Base-by-base conservation (phyloP, 257 asterid species). In the Paulownia fortunei region DNA sequence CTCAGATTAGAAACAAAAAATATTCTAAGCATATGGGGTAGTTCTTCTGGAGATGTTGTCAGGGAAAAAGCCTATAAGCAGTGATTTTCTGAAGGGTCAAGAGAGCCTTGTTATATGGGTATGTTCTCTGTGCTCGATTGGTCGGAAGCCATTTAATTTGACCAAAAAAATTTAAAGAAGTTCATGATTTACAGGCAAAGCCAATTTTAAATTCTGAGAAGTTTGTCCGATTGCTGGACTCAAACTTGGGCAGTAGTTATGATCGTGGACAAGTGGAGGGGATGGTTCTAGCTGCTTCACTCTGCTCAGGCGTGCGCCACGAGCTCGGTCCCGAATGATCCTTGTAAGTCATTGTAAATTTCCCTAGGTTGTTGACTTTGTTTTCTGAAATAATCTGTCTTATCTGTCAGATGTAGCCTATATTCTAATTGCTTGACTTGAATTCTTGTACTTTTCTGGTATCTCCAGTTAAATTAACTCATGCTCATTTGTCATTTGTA, bases 81-180 rank as follows among this genome's bases (percentile, higher is more conserved):
- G 68, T 78, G 83, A 88, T 58, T 88, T 88, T 71, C 95, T 91
- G 1, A 96, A 96, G 87, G 99, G 99, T 73, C 94, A 92, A 81
- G 99, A 93, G 86, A 93, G 97, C 87, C 93, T 96, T 58, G 97
- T 96, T 86, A 89, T 93, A 94, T 96, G 99, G 99, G 99, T 96
- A 87, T 18, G 97, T 81, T 42, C 21, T 79, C 21, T 77, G 7
- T 70, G 27, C 79, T 72, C 80, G 42, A 19, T 34, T 10, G 15
- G 16, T 30, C 1, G 1, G 1, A 3, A 3, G 9, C 44, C 18
- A 10, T 27, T 16, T 51, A 52, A 16, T 52, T 61, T 16, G 23
- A 36, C 16, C 8, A 16, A 67, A 26, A 32, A 60, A 58, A 18
- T 39, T 9, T n/a, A n/a, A n/a, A n/a, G n/a, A n/a, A n/a, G n/a